These are phyloP conservation scores for Breviolum minutum DNA, from an alignment of 73 alveolate genomes.

Conservation along the genomic window DNA sequence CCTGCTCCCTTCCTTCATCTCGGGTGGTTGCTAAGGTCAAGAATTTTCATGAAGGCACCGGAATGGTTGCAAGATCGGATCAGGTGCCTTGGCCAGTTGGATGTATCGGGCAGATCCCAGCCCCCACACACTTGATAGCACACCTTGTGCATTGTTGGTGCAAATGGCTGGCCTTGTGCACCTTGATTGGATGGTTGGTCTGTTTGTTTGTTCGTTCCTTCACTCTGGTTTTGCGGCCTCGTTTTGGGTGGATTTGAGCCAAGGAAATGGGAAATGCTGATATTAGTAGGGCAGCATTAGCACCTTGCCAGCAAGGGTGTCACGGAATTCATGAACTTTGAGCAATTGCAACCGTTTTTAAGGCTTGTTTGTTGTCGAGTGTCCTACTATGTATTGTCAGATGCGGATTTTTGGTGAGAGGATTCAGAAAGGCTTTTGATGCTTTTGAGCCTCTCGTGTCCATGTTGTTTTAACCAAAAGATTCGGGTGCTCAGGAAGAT, in stretches of 20 bases:
- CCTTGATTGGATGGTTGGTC: neutral
- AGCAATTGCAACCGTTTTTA: neutral
- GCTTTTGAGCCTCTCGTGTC: too few relatives aligned
- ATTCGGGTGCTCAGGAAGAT: constrained; percentile 2
- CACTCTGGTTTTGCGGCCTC: too few relatives aligned
- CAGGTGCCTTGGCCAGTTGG: constrained; percentile 6
- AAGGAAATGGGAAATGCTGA: constrained; percentile 22
- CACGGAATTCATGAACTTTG: neutral
- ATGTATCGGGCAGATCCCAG: neutral
- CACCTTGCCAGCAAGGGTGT: neutral
- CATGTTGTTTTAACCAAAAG: too few relatives aligned
- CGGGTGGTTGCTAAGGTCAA: constrained; percentile 10
- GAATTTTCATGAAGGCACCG: constrained; percentile 64
- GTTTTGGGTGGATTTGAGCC: neutral
- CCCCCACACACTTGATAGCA: neutral
- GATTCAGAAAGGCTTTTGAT: too few relatives aligned
- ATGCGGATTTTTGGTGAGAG: too few relatives aligned
- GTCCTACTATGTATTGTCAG: too few relatives aligned
- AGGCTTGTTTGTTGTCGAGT: too few relatives aligned
- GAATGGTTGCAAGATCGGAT: constrained; percentile 58
- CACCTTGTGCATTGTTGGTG: neutral
- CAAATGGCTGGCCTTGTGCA: neutral
- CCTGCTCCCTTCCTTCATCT: neutral
- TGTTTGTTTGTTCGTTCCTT: too few relatives aligned
- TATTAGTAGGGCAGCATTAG: constrained; percentile 22